phyloP scores from a whole-genome alignment of 495 filamentous ascomycete genomes.

The Neurospora sp. region DNA sequence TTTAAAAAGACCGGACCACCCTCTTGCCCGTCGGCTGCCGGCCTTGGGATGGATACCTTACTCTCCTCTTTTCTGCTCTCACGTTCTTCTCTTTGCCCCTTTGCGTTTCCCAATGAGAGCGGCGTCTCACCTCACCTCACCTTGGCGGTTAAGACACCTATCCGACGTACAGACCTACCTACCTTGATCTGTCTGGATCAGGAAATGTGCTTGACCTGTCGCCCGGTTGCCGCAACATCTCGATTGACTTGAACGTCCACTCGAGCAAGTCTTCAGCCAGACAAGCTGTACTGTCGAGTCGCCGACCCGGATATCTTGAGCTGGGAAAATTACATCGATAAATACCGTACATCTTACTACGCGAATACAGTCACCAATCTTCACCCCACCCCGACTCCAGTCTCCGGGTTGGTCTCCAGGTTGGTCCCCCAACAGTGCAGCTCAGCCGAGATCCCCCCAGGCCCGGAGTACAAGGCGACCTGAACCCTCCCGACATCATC shows the following conservation, averaged over 20 bases:
- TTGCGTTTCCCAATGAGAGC: not conserved
- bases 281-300: not conserved
- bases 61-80: not conserved
- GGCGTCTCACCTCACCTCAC: not conserved
- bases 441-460: not conserved
- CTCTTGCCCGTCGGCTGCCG: constrained; percentile 15
- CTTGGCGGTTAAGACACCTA: not conserved
- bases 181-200: not conserved
- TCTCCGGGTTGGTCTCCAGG: not conserved
- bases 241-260: not conserved
- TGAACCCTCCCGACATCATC: not conserved
- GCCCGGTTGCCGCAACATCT: not conserved
- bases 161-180: not conserved
- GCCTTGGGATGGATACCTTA: constrained; percentile 9
- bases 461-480: not conserved
- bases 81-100: not conserved
- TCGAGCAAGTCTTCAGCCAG: not conserved
- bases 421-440: not conserved
- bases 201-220: not conserved
- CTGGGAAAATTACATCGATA: not conserved
- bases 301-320: not conserved
- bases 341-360: not conserved
- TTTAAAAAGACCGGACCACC: constrained; percentile 13
- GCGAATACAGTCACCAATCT: not conserved
- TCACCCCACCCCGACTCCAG: not conserved